These are phyloP conservation scores for Leccinellum rugosiceps DNA, from an alignment of 768 basidiomycete genomes.

Conservation along the genomic window DNA sequence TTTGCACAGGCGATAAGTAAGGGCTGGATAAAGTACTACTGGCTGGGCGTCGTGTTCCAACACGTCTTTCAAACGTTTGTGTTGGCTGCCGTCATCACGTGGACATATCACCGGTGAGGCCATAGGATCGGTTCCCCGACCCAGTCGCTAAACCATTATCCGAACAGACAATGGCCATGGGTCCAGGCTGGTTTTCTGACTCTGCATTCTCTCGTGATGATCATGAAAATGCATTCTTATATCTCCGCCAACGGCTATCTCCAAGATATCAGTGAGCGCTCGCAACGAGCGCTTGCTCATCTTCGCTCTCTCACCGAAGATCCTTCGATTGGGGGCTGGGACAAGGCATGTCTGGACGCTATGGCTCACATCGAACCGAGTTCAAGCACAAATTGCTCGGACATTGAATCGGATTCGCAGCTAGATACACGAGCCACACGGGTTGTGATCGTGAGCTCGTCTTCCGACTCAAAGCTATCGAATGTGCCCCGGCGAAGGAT, in stretches of 20 bases:
- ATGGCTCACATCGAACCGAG: slow-evolving; percentile 33
- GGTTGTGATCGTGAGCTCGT: slow-evolving; percentile 45
- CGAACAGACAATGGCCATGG: slow-evolving; percentile 90
- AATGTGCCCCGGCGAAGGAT: slow-evolving; percentile 58
- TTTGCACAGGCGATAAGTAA: slow-evolving; percentile 74
- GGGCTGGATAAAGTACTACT: slow-evolving; percentile 81
- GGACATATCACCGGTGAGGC: slow-evolving; percentile 83
- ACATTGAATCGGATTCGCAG: slow-evolving; percentile 11
- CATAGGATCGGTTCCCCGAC: background rate
- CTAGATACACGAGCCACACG: slow-evolving; percentile 46
- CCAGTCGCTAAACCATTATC: background rate
- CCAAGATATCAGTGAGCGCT: slow-evolving; percentile 48
- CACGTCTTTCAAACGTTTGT: slow-evolving; percentile 75
- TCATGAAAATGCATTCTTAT: slow-evolving; percentile 98
- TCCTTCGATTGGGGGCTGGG: slow-evolving; percentile 58
- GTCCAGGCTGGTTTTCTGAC: slow-evolving; percentile 92
- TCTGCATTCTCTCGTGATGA: slow-evolving; percentile 82
- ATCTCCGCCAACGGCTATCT: slow-evolving; percentile 85
- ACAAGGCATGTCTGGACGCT: slow-evolving; percentile 54
- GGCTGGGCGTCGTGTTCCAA: slow-evolving; percentile 73
- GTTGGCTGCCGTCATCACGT: slow-evolving; percentile 71
- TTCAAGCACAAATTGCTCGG: slow-evolving; percentile 20
- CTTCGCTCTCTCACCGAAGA: slow-evolving; percentile 47
- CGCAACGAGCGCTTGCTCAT: slow-evolving; percentile 39
- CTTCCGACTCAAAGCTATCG: slow-evolving; percentile 52